Evolutionary conservation across 768 basidiomycete genomes (phyloP).

Genomic region (Peribolospora kevripleyi): DNA sequence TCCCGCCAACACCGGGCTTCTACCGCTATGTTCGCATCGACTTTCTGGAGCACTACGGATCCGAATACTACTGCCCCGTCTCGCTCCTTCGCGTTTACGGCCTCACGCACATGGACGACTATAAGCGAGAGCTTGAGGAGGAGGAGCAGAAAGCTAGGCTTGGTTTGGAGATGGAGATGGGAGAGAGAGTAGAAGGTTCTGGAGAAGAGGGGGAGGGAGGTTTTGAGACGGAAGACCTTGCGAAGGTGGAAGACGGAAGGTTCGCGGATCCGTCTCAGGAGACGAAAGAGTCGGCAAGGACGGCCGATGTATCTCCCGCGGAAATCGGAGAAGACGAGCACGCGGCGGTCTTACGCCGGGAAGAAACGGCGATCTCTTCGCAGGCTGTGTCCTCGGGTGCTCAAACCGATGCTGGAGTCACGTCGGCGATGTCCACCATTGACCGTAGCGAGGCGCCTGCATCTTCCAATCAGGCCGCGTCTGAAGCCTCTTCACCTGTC

Average conservation of each 20-base stretch:
- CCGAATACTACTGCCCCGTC: slow-evolving; percentile 87
- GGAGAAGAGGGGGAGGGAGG: slow-evolving; percentile 2
- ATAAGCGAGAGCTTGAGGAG: slow-evolving; percentile 48
- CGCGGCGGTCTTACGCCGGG: too few species aligned
- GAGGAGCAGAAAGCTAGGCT: slow-evolving; percentile 2
- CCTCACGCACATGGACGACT: slow-evolving; percentile 83
- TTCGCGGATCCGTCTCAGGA: too few species aligned
- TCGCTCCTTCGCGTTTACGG: slow-evolving; percentile 83
- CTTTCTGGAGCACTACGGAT: slow-evolving; percentile 77
- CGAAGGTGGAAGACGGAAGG: not conserved
- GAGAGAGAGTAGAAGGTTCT: not conserved
- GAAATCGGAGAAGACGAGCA: too few species aligned
- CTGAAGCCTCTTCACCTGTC: too few species aligned
- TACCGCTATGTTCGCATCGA: slow-evolving; percentile 86
- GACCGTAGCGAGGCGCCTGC: too few species aligned
- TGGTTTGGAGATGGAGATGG: slow-evolving; percentile 2
- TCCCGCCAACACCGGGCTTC: slow-evolving; percentile 32
- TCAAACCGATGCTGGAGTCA: too few species aligned
- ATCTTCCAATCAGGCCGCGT: too few species aligned
- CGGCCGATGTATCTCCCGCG: too few species aligned
- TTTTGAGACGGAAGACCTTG: not conserved
- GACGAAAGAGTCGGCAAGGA: too few species aligned
- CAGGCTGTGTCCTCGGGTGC: too few species aligned
- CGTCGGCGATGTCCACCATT: too few species aligned
- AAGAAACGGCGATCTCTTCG: too few species aligned